Percentiles rank a stretch among this genome's conserved stretches.
Conservation (phyloP, 2,329 filamentous ascomycete species). For the Calonectria pauciramosa region DNA sequence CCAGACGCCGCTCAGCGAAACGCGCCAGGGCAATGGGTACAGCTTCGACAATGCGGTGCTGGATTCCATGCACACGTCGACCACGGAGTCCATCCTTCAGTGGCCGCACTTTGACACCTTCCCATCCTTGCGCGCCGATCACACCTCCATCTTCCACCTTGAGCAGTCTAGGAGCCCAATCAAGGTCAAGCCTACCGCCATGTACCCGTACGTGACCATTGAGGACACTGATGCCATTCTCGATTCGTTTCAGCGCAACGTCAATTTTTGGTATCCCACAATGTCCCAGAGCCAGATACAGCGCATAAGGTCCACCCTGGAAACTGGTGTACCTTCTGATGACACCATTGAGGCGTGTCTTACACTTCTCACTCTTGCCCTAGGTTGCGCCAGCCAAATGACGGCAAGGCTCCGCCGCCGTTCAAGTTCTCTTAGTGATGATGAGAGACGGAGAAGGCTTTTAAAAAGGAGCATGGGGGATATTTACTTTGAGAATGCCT, state of each 20-base stretch:
- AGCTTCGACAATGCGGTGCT: slow-evolving; percentile 62
- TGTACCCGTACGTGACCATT: slow-evolving; percentile 58
- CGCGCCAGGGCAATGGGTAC: slow-evolving; percentile 36
- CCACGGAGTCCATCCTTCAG: slow-evolving; percentile 64
- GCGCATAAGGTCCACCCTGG: slow-evolving; percentile 49
- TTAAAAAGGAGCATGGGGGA: slow-evolving; percentile 54
- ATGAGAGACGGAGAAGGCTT: slow-evolving; percentile 48
- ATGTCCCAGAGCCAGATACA: slow-evolving; percentile 57
- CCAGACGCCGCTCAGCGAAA: slow-evolving; percentile 40
- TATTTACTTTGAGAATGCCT: slow-evolving; percentile 60
- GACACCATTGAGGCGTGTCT: slow-evolving; percentile 57
- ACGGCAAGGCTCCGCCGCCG: slow-evolving; percentile 47
- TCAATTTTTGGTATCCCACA: slow-evolving; percentile 69
- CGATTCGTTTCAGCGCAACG: slow-evolving; percentile 58
- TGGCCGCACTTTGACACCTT: slow-evolving; percentile 65
- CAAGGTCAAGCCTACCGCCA: slow-evolving; percentile 48
- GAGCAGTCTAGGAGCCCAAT: slow-evolving; percentile 59
- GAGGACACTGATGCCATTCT: slow-evolving; percentile 59
- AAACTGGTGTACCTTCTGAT: slow-evolving; percentile 52
- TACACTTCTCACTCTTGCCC: slow-evolving; percentile 60
- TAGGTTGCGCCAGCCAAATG: slow-evolving; percentile 62
- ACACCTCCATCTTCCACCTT: slow-evolving; percentile 61
- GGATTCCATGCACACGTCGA: slow-evolving; percentile 64
- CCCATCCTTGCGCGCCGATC: slow-evolving; percentile 57
- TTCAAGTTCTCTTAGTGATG: slow-evolving; percentile 26